phyloP scores from a whole-genome alignment of 805 yeast species.

The Spathaspora sp. region DNA sequence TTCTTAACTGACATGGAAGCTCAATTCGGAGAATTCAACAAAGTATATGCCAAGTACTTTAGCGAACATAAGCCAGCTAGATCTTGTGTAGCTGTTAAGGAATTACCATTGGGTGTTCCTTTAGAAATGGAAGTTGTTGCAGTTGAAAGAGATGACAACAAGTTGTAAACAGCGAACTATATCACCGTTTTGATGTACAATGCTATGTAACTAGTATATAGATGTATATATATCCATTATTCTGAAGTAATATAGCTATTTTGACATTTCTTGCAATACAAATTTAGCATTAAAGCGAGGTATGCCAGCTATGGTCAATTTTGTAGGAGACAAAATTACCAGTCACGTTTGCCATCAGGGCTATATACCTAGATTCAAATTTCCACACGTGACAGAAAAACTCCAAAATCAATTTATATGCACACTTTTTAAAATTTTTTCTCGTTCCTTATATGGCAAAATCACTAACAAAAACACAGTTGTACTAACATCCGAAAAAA shows the following conservation, averaged over 20 bases:
- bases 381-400: not conserved
- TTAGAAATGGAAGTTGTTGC: slow-evolving; percentile 94
- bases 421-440: not conserved
- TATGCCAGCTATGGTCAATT: too few species aligned
- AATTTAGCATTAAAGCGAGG: too few species aligned
- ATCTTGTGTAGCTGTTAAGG: slow-evolving; percentile 94
- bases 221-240: too few species aligned
- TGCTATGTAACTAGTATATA: too few species aligned
- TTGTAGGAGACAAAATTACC: not conserved
- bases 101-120: slow-evolving; percentile 82
- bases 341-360: not conserved
- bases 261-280: too few species aligned
- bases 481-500: not conserved
- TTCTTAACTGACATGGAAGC: slow-evolving; percentile 84
- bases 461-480: not conserved
- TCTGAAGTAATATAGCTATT: not conserved
- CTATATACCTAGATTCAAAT: not conserved
- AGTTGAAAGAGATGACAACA: slow-evolving; percentile 45
- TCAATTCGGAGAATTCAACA: slow-evolving; percentile 80
- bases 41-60: slow-evolving; percentile 78
- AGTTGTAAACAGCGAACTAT: slow-evolving; percentile 5
- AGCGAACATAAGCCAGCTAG: slow-evolving; percentile 87
- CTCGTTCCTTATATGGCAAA: not conserved
- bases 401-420: not conserved
- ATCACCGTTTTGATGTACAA: not conserved